Evolutionary conservation across 2,329 filamentous ascomycete species (phyloP).

Genomic region (Phialocephala subalpina): DNA sequence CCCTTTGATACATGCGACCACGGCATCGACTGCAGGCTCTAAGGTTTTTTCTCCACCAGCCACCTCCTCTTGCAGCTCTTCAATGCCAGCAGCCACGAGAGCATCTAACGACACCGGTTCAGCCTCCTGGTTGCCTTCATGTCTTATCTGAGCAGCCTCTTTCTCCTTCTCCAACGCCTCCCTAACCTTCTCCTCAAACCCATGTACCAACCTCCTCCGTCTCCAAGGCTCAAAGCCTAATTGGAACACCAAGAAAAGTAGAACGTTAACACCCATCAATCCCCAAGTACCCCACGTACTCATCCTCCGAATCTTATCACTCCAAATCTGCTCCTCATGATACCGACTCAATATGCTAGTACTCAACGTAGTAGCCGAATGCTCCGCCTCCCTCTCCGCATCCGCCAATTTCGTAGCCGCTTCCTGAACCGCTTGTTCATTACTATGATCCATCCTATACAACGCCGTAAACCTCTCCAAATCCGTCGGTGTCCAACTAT

Average conservation of each 20-base stretch:
- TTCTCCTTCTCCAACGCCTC: conserved; percentile 61
- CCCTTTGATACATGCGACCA: conserved; percentile 32
- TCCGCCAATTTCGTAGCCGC: conserved; percentile 76
- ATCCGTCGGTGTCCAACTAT: conserved; percentile 86
- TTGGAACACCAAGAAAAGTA: conserved; percentile 86
- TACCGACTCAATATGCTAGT: conserved; percentile 88
- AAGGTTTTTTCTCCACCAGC: conserved; percentile 12
- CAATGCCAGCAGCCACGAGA: conserved; percentile 34
- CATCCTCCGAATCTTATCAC: conserved; percentile 93
- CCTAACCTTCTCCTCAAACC: conserved; percentile 80
- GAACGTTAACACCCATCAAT: conserved; percentile 94
- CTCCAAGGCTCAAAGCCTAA: conserved; percentile 95
- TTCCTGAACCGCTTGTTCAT: conserved; percentile 82
- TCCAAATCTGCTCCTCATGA: conserved; percentile 99
- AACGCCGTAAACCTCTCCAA: conserved; percentile 94
- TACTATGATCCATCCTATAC: conserved; percentile 90
- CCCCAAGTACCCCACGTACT: conserved; percentile 99
- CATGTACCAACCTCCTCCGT: conserved; percentile 79
- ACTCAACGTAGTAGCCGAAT: conserved; percentile 77
- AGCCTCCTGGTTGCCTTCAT: conserved; percentile 9
- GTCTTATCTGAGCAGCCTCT: conserved; percentile 15
- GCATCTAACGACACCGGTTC: conserved; percentile 33
- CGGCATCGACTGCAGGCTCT: conserved; percentile 36
- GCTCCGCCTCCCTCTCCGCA: conserved; percentile 82
- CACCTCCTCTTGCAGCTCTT: conserved; percentile 36